Evolutionary conservation across 192 early-diverging fungal species (phyloP).

Genomic region (Mortierella claussenii): DNA sequence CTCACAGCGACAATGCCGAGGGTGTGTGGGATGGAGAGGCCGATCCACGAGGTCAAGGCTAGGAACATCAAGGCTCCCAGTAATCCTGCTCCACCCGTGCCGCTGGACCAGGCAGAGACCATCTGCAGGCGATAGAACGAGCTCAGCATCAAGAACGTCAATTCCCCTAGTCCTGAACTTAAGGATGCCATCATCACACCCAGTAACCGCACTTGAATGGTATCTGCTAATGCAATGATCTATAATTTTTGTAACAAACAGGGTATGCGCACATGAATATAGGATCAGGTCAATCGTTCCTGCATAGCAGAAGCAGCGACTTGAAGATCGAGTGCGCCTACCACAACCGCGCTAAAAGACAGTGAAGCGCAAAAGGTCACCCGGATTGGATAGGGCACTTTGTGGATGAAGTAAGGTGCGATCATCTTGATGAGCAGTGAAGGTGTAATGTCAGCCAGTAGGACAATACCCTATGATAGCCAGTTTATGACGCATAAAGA

Average conservation of each 20-base stretch:
- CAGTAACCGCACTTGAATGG: conserved; percentile 15
- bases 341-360: conserved; percentile 38
- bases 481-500: no score
- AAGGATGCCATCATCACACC: conserved; percentile 55
- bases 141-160: conserved; percentile 58
- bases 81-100: conserved; percentile 56
- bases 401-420: conserved; percentile 55
- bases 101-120: conserved; percentile 57
- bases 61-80: conserved; percentile 52
- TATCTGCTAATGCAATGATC: conserved; percentile 38
- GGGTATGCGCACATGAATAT: no score
- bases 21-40: conserved; percentile 32
- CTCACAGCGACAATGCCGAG: conserved; percentile 45
- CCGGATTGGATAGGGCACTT: conserved; percentile 17
- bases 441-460: conserved; percentile 57
- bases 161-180: conserved; percentile 55
- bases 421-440: conserved; percentile 54
- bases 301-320: no score
- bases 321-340: conserved; percentile 7
- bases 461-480: conserved; percentile 42
- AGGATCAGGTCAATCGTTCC: no score
- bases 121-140: conserved; percentile 50
- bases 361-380: conserved; percentile 24
- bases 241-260: conserved; percentile 1
- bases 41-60: conserved; percentile 52